Evolutionary conservation across 441 rosid genomes (phyloP).

Genomic region (Breynia disticha): DNA sequence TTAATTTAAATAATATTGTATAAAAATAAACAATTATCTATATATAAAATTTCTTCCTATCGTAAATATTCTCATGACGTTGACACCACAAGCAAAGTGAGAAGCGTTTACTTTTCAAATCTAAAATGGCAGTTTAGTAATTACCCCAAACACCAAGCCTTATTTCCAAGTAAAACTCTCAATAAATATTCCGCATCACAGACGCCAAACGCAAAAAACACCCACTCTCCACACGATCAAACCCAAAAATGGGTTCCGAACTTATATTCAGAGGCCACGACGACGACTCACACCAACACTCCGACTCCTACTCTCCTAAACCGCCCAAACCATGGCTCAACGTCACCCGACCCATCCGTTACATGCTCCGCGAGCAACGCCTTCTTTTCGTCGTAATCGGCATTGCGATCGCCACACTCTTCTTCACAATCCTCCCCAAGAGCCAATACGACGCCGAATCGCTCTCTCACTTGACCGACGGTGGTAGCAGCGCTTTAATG

Average conservation of each 20-base stretch:
- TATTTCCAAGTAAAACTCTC: not conserved
- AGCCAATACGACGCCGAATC: conserved; percentile 12
- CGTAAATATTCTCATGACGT: too few relatives aligned
- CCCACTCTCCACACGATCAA: conserved; percentile 1
- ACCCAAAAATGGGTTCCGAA: conserved; percentile 48
- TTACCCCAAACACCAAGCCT: conserved; percentile 5
- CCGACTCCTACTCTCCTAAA: conserved; percentile 80
- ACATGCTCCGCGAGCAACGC: conserved; percentile 81
- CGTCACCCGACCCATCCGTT: conserved; percentile 49
- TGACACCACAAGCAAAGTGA: too few relatives aligned
- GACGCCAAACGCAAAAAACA: conserved; percentile 9
- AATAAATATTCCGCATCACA: not conserved
- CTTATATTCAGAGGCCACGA: conserved; percentile 82
- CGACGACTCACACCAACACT: conserved; percentile 38
- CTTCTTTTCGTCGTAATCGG: conserved; percentile 65
- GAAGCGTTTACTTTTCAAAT: conserved; percentile 23
- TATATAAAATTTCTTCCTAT: too few relatives aligned
- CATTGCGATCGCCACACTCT: conserved; percentile 64
- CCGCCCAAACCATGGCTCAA: conserved; percentile 73
- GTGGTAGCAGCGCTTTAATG: too few relatives aligned
- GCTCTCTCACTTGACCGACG: conserved; percentile 19
- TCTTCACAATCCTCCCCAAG: conserved; percentile 46
- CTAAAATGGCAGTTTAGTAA: conserved; percentile 21
- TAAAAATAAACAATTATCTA: too few relatives aligned
- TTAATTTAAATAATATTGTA: too few relatives aligned